These are phyloP conservation scores for Hanseniaspora lachancei DNA, from an alignment of 805 yeast species.

Conservation along the genomic window DNA sequence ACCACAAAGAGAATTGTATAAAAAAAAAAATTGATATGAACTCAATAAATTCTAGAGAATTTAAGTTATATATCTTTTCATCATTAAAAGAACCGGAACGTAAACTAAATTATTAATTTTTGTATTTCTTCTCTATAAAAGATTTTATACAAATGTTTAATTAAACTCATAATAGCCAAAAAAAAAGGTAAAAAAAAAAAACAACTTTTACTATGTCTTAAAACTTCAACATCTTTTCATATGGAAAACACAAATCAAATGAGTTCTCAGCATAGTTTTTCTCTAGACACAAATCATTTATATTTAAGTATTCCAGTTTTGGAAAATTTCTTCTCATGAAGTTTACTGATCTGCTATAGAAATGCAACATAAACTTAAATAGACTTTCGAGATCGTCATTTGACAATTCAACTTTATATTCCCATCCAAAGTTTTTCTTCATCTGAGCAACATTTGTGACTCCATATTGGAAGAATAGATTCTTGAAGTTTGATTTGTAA, in stretches of 20 bases:
- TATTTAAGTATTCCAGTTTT: neutral
- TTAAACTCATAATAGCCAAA: no score
- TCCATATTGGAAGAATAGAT: slow-evolving; percentile 3
- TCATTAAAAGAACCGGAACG: neutral
- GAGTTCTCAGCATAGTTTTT: neutral
- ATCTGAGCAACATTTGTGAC: neutral
- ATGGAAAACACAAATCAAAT: neutral
- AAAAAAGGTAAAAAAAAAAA: no score
- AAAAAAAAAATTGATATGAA: neutral
- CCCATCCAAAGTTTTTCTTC: neutral
- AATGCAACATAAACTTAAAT: neutral
- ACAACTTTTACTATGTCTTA: neutral
- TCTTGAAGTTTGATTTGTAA: neutral
- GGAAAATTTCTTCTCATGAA: slow-evolving; percentile 1
- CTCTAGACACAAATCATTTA: slow-evolving; percentile 3
- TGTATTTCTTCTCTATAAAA: neutral
- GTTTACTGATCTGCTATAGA: neutral
- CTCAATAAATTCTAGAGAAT: neutral
- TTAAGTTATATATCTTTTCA: neutral
- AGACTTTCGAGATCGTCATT: neutral
- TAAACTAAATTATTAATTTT: neutral
- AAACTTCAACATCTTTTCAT: neutral
- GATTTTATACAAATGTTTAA: neutral
- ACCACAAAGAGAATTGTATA: slow-evolving; percentile 17
- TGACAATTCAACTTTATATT: neutral